Conservation (phyloP, 1,284 basidiomycete genomes). For the Malassezia obtusa region DNA sequence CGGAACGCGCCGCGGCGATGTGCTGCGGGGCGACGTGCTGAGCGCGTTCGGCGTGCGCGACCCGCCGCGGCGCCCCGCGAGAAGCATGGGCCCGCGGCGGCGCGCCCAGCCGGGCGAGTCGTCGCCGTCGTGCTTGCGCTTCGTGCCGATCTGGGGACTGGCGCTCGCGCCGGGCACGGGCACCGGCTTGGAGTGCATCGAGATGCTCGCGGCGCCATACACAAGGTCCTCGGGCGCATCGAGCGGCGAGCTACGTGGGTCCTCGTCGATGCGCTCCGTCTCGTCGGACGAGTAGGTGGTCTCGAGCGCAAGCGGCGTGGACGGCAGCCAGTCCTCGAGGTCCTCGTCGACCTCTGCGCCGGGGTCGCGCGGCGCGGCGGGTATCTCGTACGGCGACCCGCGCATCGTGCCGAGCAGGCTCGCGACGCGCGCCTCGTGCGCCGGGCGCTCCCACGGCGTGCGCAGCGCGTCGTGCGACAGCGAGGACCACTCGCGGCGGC, state of each 20-base stretch:
- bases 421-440: conserved; percentile 1
- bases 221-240: background rate
- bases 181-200: background rate
- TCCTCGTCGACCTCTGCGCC: conserved; percentile 1
- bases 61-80: background rate
- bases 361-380: background rate
- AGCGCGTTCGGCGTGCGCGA: background rate
- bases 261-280: background rate
- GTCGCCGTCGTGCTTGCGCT: conserved; percentile 13
- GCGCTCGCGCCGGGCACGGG: background rate
- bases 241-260: background rate
- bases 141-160: background rate
- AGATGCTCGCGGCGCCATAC: background rate
- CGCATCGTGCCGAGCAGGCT: background rate
- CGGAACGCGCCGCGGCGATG: conserved; percentile 8
- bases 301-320: background rate
- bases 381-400: background rate
- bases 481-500: background rate
- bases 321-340: background rate
- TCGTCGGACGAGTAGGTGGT: conserved; percentile 6
- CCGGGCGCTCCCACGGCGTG: background rate
- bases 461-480: background rate
- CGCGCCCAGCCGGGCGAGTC: background rate
- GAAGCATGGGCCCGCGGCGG: background rate
- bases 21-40: conserved; percentile 6